Evolutionary conservation across 2,329 filamentous ascomycete genomes (phyloP).

Genomic region (Colletotrichum tofieldiae): DNA sequence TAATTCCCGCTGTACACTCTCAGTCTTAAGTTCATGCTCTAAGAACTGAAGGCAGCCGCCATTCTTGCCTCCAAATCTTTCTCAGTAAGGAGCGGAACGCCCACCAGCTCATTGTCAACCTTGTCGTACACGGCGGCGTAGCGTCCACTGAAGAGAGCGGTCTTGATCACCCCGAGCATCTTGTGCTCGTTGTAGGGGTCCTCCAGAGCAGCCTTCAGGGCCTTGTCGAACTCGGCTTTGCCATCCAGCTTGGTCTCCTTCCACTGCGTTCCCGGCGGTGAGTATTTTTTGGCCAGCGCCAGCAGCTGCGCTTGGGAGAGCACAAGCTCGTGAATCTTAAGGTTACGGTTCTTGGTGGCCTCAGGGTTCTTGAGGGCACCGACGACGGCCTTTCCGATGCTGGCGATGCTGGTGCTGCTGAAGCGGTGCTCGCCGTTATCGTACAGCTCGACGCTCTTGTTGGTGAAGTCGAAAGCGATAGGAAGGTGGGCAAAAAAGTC

Average conservation of each 20-base stretch:
- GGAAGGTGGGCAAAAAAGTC: conserved; percentile 66
- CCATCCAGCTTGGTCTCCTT: conserved; percentile 22
- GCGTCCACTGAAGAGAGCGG: conserved; percentile 4
- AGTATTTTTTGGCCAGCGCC: conserved; percentile 46
- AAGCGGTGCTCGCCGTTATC: conserved; percentile 64
- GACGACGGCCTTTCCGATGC: conserved; percentile 64
- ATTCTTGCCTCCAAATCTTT: conserved; percentile 31
- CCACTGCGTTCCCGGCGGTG: conserved; percentile 31
- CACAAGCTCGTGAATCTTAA: conserved; percentile 67
- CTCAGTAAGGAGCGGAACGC: conserved; percentile 19
- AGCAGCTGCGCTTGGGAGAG: conserved; percentile 68
- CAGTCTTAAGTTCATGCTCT: not conserved
- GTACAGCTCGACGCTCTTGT: conserved; percentile 58
- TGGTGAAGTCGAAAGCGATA: conserved; percentile 24
- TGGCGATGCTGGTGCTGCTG: conserved; percentile 62
- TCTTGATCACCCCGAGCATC: conserved; percentile 1
- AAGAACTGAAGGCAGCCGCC: conserved; percentile 18
- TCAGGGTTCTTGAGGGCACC: conserved; percentile 61
- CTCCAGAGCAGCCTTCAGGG: not conserved
- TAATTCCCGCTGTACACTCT: not conserved
- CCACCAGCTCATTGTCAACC: conserved; percentile 29
- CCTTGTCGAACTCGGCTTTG: conserved; percentile 1
- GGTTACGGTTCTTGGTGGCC: conserved; percentile 66
- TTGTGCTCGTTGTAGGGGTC: conserved; percentile 10
- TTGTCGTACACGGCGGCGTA: conserved; percentile 6